Evolutionary conservation across 1,284 basidiomycete genomes (phyloP).

Genomic region (Puccinia brachypodii): DNA sequence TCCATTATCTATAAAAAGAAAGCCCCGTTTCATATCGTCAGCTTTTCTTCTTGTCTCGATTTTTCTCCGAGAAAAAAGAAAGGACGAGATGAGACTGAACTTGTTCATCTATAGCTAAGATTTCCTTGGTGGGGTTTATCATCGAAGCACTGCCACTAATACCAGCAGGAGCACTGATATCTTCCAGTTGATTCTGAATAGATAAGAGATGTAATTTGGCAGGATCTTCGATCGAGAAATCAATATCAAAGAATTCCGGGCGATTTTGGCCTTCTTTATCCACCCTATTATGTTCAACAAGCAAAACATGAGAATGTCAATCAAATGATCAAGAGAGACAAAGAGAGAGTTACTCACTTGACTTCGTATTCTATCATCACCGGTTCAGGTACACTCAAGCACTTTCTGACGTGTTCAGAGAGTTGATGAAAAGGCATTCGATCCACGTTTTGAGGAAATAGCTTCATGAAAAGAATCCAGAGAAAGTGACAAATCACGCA

Average conservation of each 20-base stretch:
- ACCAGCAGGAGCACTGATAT: neutral
- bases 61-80: no score
- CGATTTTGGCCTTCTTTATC: constrained; percentile 35
- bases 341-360: neutral
- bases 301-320: neutral
- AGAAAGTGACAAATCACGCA: neutral
- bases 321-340: neutral
- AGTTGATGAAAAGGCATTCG: constrained; percentile 39
- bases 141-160: no score
- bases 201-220: constrained; percentile 37
- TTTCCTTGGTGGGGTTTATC: constrained; percentile 27
- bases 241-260: constrained; percentile 38
- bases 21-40: neutral
- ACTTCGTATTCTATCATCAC: constrained; percentile 28
- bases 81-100: neutral
- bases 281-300: constrained; percentile 4
- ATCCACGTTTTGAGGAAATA: constrained; percentile 25
- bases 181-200: constrained; percentile 34
- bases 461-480: neutral
- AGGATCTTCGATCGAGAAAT: constrained; percentile 42
- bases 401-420: constrained; percentile 23
- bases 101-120: constrained; percentile 40
- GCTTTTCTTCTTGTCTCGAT: neutral
- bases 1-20: constrained; percentile 29
- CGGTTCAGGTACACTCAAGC: constrained; percentile 20